Conservation (phyloP, 2,329 filamentous ascomycete genomes). For the Colletotrichum camelliae region DNA sequence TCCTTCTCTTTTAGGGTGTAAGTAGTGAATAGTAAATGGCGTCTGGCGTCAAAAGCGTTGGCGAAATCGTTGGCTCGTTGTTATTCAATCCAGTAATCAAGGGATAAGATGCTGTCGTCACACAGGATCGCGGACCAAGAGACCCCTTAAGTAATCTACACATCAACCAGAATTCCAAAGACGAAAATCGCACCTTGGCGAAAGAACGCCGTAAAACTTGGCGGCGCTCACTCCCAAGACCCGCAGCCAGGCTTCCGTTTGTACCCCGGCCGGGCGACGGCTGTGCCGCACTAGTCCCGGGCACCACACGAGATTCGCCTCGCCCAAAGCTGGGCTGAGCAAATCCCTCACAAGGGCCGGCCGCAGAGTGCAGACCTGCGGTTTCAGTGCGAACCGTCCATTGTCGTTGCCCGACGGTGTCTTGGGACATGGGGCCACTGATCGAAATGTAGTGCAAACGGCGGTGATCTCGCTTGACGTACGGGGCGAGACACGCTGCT, state of each 20-base stretch:
- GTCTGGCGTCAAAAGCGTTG: background rate
- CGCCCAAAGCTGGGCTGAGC: background rate
- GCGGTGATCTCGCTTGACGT: background rate
- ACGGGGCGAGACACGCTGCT: background rate
- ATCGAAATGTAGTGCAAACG: background rate
- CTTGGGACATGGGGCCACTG: background rate
- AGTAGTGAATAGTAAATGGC: background rate
- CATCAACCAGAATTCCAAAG: background rate
- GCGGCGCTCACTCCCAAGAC: background rate
- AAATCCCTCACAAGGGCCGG: background rate
- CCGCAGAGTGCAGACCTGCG: background rate
- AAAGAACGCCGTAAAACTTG: background rate
- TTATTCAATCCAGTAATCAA: background rate
- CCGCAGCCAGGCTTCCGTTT: background rate
- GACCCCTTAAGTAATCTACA: background rate
- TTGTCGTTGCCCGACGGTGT: background rate
- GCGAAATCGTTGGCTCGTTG: fast-evolving
- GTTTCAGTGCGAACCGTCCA: background rate
- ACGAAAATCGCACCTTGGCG: background rate
- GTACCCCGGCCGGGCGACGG: slow-evolving; percentile 2
- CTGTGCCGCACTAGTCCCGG: background rate
- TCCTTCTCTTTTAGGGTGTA: background rate
- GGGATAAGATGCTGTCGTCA: background rate
- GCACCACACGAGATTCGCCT: background rate
- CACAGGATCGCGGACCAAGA: background rate